Conservation (phyloP, 306 rosid genomes). For the Lithocarpus polystachyus region DNA sequence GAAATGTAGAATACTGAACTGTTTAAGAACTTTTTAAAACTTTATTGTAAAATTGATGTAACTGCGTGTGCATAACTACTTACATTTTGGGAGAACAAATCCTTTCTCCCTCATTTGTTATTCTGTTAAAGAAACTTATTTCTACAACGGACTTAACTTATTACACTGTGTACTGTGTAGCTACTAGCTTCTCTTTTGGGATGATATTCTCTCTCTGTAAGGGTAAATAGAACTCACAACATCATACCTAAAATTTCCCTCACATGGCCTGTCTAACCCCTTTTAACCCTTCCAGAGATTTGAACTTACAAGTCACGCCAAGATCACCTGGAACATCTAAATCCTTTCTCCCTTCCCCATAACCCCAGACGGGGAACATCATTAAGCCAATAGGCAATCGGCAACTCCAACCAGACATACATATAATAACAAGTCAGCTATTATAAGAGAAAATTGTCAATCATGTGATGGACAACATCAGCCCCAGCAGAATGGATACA, state of each 20-base stretch:
- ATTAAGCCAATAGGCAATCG: not conserved
- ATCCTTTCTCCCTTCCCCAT: not conserved
- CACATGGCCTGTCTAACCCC: not conserved
- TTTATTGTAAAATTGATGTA: too few relatives aligned
- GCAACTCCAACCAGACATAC: too few relatives aligned
- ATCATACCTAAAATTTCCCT: not conserved
- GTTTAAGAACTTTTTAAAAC: too few relatives aligned
- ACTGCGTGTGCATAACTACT: too few relatives aligned
- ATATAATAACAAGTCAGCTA: not conserved
- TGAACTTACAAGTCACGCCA: not conserved
- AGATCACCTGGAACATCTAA: not conserved
- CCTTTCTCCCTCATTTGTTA: too few relatives aligned
- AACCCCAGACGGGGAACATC: not conserved
- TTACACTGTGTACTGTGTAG: too few relatives aligned
- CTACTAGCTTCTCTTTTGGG: too few relatives aligned
- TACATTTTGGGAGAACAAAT: too few relatives aligned
- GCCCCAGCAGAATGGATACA: slow-evolving; percentile 62
- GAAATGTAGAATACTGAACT: too few relatives aligned
- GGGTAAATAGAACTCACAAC: not conserved
- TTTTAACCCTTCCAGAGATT: not conserved
- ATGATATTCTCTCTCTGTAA: too few relatives aligned
- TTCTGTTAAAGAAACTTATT: too few relatives aligned
- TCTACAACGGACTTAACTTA: too few relatives aligned
- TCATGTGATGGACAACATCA: slow-evolving; percentile 79
- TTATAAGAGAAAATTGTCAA: slow-evolving; percentile 61